Evolutionary conservation across 2,329 filamentous ascomycete genomes (phyloP).

Genomic region (Penicillium expansum): DNA sequence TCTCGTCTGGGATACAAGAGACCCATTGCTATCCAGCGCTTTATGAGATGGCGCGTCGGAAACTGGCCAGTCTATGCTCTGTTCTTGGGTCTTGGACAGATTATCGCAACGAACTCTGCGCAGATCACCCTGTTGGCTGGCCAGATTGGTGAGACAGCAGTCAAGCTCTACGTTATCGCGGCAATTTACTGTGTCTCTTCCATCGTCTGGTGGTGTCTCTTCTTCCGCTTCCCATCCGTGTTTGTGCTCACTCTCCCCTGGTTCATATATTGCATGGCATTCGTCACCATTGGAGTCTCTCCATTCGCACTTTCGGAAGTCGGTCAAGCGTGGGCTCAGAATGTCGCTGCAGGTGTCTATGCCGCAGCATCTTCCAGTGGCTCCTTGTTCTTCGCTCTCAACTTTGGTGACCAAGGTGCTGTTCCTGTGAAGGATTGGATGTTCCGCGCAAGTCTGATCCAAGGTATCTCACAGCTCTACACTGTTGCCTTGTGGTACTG

Average conservation of each 20-base stretch:
- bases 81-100: constrained; percentile 60
- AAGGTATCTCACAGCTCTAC: constrained; percentile 66
- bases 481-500: constrained; percentile 65
- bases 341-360: constrained; percentile 61
- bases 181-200: constrained; percentile 59
- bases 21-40: constrained; percentile 55
- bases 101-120: constrained; percentile 64
- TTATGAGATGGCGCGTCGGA: constrained; percentile 56
- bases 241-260: constrained; percentile 60
- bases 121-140: constrained; percentile 66
- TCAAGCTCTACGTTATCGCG: constrained; percentile 60
- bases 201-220: constrained; percentile 61
- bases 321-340: constrained; percentile 56
- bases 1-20: constrained; percentile 51
- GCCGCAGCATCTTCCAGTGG: constrained; percentile 62
- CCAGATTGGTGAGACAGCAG: constrained; percentile 58
- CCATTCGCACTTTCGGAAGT: constrained; percentile 48
- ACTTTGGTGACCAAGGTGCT: constrained; percentile 64
- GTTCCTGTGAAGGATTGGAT: constrained; percentile 63
- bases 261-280: constrained; percentile 61
- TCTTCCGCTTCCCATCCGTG: constrained; percentile 57
- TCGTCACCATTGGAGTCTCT: constrained; percentile 60
- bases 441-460: constrained; percentile 63
- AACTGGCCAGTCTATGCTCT: constrained; percentile 65
- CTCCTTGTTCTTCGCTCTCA: constrained; percentile 65